phyloP scores from a whole-genome alignment of 495 filamentous ascomycete species.

The Podospora appendiculata region DNA sequence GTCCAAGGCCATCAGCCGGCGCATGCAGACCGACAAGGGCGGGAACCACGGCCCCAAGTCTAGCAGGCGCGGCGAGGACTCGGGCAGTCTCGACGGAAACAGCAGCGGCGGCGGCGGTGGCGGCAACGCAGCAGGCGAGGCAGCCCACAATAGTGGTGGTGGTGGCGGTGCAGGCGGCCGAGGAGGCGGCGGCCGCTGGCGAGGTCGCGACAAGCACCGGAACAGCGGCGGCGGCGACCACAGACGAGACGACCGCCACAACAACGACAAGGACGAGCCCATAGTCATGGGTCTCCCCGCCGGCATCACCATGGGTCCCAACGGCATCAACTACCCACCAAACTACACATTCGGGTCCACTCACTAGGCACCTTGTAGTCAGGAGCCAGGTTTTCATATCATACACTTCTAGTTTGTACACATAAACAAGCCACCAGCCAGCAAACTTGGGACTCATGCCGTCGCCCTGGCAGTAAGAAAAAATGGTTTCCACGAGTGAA shows the following conservation, averaged over 20 bases:
- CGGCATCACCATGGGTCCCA: constrained; percentile 45
- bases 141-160: constrained; percentile 20
- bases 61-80: constrained; percentile 47
- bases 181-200: constrained; percentile 29
- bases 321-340: constrained; percentile 51
- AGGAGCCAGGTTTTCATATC: too few species aligned
- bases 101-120: constrained; percentile 32
- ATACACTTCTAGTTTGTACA: too few species aligned
- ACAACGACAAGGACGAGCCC: constrained; percentile 34
- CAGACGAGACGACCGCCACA: constrained; percentile 32
- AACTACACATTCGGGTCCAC: constrained; percentile 12
- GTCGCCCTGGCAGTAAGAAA: too few species aligned
- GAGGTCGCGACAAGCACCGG: constrained; percentile 38
- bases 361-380: neutral
- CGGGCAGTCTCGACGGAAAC: constrained; percentile 33
- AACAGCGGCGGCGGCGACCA: constrained; percentile 31
- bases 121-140: constrained; percentile 23
- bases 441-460: too few species aligned
- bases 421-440: too few species aligned
- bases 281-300: constrained; percentile 52
- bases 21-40: constrained; percentile 70
- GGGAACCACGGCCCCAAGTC: constrained; percentile 69
- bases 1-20: constrained; percentile 85
- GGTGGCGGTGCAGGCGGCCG: constrained; percentile 33
- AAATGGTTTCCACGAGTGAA: too few species aligned